These are phyloP conservation scores for Neoboletus magnificus DNA, from an alignment of 768 basidiomycete genomes.

Conservation along the genomic window DNA sequence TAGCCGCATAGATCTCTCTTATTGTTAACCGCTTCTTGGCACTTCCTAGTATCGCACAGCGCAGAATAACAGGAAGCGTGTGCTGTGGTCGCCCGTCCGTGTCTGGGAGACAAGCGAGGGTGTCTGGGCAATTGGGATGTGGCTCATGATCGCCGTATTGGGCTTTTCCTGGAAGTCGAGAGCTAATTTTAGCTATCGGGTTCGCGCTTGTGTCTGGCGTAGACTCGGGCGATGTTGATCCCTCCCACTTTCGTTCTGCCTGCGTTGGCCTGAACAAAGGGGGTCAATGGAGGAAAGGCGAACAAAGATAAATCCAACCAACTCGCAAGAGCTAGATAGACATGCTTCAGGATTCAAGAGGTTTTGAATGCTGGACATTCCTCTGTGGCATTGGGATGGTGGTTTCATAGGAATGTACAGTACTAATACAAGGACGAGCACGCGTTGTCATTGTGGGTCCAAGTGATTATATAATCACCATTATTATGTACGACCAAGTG, in stretches of 20 bases:
- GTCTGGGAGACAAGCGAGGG: conserved; percentile 73
- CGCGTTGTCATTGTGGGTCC: conserved; percentile 33
- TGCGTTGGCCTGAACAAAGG: conserved; percentile 29
- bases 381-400: conserved; percentile 21
- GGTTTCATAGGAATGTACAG: conserved; percentile 9
- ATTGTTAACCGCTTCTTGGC: conserved; percentile 74
- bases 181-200: conserved; percentile 21
- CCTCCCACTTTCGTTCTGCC: conserved; percentile 25
- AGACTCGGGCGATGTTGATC: conserved; percentile 34
- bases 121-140: conserved; percentile 79
- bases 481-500: background rate
- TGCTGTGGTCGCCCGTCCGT: conserved; percentile 78
- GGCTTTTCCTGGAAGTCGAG: conserved; percentile 22
- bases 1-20: conserved; percentile 80
- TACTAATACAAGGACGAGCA: conserved; percentile 2
- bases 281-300: conserved; percentile 14
- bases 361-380: conserved; percentile 55
- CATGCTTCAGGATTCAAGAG: conserved; percentile 54
- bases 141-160: conserved; percentile 46
- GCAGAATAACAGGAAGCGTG: conserved; percentile 79
- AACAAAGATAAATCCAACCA: conserved; percentile 19
- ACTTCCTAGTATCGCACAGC: conserved; percentile 80
- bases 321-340: conserved; percentile 42
- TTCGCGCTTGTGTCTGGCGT: conserved; percentile 33
- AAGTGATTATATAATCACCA: conserved; percentile 29